Conservation (phyloP, 2,329 filamentous ascomycete species). For the Aspergillus sp. region DNA sequence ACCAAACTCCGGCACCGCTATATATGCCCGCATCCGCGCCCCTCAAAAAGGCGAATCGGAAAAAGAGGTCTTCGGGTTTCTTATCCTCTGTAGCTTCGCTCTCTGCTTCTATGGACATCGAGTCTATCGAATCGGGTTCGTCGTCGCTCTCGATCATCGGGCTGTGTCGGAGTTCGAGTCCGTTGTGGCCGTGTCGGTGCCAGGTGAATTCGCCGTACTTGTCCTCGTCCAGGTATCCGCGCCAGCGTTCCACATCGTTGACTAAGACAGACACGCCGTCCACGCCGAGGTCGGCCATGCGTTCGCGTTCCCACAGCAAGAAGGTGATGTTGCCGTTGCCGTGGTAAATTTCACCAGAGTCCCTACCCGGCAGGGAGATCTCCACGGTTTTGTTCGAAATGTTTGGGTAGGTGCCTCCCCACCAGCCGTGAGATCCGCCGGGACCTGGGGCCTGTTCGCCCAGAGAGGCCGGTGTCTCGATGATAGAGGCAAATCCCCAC, state of each 20-base stretch:
- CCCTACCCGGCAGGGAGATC: conserved; percentile 44
- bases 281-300: conserved; percentile 41
- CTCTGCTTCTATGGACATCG: background rate
- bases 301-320: conserved; percentile 40
- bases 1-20: conserved; percentile 41
- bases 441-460: conserved; percentile 50
- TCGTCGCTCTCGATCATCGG: conserved; percentile 26
- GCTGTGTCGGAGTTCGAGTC: conserved; percentile 34
- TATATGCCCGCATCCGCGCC: conserved; percentile 42
- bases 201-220: conserved; percentile 51
- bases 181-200: conserved; percentile 43
- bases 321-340: conserved; percentile 50
- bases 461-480: conserved; percentile 76
- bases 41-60: conserved; percentile 48
- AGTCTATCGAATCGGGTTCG: conserved; percentile 7
- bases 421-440: conserved; percentile 42
- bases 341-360: conserved; percentile 27
- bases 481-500: conserved; percentile 88
- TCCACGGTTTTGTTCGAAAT: conserved; percentile 50
- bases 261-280: conserved; percentile 62
- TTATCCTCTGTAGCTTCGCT: conserved; percentile 23
- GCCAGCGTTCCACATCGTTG: conserved; percentile 64
- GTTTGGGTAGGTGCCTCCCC: conserved; percentile 49
- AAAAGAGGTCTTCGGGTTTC: conserved; percentile 45
- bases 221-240: conserved; percentile 55